Evolutionary conservation across 192 early-diverging fungal genomes (phyloP).

Genomic region (Entomortierella beljakovae): DNA sequence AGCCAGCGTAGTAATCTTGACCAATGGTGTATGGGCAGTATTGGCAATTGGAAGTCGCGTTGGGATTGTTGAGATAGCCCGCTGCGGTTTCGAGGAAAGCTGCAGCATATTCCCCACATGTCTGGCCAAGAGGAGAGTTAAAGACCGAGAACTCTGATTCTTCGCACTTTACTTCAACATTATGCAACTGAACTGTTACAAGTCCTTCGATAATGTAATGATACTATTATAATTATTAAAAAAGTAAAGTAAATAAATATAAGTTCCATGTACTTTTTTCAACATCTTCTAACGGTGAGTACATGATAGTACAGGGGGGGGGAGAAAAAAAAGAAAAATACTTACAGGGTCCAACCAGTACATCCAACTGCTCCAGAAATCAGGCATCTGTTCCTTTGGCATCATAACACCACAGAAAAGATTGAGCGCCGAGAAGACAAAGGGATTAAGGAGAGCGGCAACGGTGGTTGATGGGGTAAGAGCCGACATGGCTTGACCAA

Average conservation of each 20-base stretch:
- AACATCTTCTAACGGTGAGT: too few species aligned
- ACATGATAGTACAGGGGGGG: background rate
- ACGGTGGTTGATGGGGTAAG: constrained; percentile 69
- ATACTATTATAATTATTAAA: background rate
- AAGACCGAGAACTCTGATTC: constrained; percentile 66
- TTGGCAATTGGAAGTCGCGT: constrained; percentile 64
- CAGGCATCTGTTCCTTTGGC: constrained; percentile 67
- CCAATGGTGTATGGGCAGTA: constrained; percentile 72
- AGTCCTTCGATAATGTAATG: constrained; percentile 76
- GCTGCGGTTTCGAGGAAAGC: constrained; percentile 61
- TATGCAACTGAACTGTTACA: constrained; percentile 68
- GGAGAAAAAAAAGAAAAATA: constrained; percentile 64
- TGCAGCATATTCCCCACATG: constrained; percentile 71
- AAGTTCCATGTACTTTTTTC: too few species aligned
- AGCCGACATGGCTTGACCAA: constrained; percentile 79
- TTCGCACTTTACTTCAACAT: constrained; percentile 59
- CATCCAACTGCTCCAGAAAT: constrained; percentile 79
- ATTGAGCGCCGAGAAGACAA: constrained; percentile 73
- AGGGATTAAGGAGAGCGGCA: constrained; percentile 73
- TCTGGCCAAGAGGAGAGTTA: constrained; percentile 64
- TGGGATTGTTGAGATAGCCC: constrained; percentile 70
- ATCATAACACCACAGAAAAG: constrained; percentile 81
- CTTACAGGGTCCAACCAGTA: constrained; percentile 75
- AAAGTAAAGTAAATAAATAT: too few species aligned
- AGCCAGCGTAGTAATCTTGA: constrained; percentile 67